Conservation (phyloP, 2,329 filamentous ascomycete genomes). For the Clarireedia hainanense region DNA sequence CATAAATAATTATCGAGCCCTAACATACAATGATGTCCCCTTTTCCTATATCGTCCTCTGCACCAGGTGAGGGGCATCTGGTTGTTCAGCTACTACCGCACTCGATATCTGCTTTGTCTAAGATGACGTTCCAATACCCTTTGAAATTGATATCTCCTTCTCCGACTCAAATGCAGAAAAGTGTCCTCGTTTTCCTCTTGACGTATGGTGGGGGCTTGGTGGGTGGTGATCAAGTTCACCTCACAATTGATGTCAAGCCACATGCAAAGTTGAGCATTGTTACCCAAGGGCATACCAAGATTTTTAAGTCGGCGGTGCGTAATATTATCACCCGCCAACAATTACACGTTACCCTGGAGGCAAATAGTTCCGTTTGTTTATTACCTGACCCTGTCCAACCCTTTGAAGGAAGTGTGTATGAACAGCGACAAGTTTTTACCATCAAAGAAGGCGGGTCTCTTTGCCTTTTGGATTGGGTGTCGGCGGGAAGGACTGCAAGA, state of each 20-base stretch:
- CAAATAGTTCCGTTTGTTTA: conserved; percentile 50
- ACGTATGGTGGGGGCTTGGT: conserved; percentile 94
- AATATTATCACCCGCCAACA: conserved; percentile 51
- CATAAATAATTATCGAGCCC: neutral
- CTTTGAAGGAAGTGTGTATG: conserved; percentile 75
- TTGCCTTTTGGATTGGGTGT: conserved; percentile 91
- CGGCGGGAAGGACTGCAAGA: conserved; percentile 72
- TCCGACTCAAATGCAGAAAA: conserved; percentile 53
- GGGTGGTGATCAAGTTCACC: conserved; percentile 72
- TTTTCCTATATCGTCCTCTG: conserved; percentile 57
- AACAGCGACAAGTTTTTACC: conserved; percentile 74
- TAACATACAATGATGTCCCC: conserved; percentile 22
- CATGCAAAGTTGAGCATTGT: conserved; percentile 59
- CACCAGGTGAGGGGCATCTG: conserved; percentile 71
- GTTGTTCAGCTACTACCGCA: conserved; percentile 66
- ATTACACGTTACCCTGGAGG: conserved; percentile 42
- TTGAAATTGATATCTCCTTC: conserved; percentile 85
- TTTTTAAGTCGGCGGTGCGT: conserved; percentile 69
- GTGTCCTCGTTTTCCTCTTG: conserved; percentile 77
- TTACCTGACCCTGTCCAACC: conserved; percentile 92
- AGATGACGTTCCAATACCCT: conserved; percentile 84
- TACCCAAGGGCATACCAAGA: conserved; percentile 82
- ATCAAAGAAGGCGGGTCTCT: conserved; percentile 51
- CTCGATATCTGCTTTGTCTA: conserved; percentile 61
- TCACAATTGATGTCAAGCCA: conserved; percentile 57